Base-by-base conservation (phyloP, 306 rosid genomes). In the Cicer arietinum region DNA sequence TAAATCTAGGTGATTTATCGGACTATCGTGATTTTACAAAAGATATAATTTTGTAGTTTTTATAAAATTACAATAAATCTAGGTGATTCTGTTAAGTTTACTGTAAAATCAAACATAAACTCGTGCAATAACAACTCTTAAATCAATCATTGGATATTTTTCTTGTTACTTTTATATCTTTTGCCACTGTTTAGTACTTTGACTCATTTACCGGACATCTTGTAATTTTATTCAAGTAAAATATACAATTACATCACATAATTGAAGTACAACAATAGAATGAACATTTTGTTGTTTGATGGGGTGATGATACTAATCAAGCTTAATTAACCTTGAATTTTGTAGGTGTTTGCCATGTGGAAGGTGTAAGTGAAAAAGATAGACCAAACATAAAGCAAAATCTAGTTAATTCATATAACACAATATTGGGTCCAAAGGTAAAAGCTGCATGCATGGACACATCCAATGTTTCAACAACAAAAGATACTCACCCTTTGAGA, bases 321-420 rank as follows among this genome's bases (percentile, higher is more conserved):
- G 30, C 67, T 69, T 18, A 42, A 25, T 69, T 18, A 42, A 25
- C n/a, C 39, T 78, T 77, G 73, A 73, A 70, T 62, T 62, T 10
- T 88, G 92, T 84, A 93, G 98, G 97, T 81, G 89, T 91, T 44
- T 81, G 85, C 80, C 96, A 86, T 58, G 80, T 76, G 8, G 90
- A 86, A n/a, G 79, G 82, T 57, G 5, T 63, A 78, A 82, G 79
- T 59, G 98, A 84, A 77, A 80, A 82, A 76, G 92, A 88, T 12
- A 88, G 69, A 57, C 90, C 95, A 67, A 86, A 76, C 75, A 75
- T 87, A 60, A 93, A 86, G 85, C 93, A 88, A 70, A 88, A 39
- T 81, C 87, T 93, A 58, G 63, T 91, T 78, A 75, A 88, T n/a
- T 85, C 97, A 41, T 91, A 89, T 81, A 88, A 89, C 87, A 84